phyloP scores from a whole-genome alignment of 176 grass and related monocot species.

The Bolboschoenus planiculmis region DNA sequence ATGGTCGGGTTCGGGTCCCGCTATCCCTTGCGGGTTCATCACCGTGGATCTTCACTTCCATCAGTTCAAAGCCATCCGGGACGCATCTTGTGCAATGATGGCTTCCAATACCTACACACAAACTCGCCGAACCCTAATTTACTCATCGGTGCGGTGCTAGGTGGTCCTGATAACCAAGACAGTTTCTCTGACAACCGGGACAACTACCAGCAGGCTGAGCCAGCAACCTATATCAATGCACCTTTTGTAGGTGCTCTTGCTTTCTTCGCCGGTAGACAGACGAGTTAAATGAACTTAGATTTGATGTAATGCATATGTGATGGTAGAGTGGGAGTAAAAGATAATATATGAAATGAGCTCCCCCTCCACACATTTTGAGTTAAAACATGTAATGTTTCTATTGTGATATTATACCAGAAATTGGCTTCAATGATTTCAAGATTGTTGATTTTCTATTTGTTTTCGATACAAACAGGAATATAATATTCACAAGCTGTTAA shows the following conservation, averaged over 20 bases:
- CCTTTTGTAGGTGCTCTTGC: slow-evolving; percentile 76
- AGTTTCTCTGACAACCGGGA: slow-evolving; percentile 62
- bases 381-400: background rate
- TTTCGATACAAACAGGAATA: background rate
- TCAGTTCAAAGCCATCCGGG: slow-evolving; percentile 36
- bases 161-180: slow-evolving; percentile 48
- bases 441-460: background rate
- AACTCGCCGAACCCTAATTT: slow-evolving; percentile 51
- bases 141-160: slow-evolving; percentile 56
- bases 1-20: slow-evolving; percentile 66
- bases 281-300: background rate
- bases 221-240: slow-evolving; percentile 88
- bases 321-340: slow-evolving; percentile 51
- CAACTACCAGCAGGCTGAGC: slow-evolving; percentile 68
- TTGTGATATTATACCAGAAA: background rate
- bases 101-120: slow-evolving; percentile 66
- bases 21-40: slow-evolving; percentile 44
- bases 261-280: slow-evolving; percentile 49
- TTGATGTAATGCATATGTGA: slow-evolving; percentile 7
- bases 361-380: slow-evolving; percentile 30
- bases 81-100: slow-evolving; percentile 45
- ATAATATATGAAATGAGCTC: slow-evolving; percentile 20
- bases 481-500: background rate
- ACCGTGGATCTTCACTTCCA: slow-evolving; percentile 73
- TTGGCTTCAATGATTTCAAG: background rate